Evolutionary conservation across 2,329 filamentous ascomycete genomes (phyloP), one percentile per base, ranked within the genome.

Genomic region (Beauveria sp.): DNA sequence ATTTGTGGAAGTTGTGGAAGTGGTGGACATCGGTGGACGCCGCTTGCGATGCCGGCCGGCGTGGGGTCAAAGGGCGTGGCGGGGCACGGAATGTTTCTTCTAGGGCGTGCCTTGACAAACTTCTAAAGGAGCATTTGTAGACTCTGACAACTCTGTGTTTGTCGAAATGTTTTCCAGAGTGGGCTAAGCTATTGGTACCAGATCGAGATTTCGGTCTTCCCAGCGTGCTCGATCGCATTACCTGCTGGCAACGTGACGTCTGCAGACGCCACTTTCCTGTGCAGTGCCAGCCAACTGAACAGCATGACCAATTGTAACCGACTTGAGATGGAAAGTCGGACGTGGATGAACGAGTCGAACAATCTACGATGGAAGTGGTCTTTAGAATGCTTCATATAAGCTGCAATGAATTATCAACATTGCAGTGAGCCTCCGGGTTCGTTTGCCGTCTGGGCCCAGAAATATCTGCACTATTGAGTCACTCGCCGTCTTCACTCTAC

Each of bases 41-140:
- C 40, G 58, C 38, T 54, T 53, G 58, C 58, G 50, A 61, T 61
- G 58, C 42, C 58, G 49, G 58, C 58, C 46, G n/a, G 38, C 57
- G 49, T 53, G 49, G 58, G 45, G 56, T 28, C 5, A n/a, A 46
- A 46, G 26, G 58, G 49, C 58, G 58, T 14, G 8, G 58, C 58
- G 50, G 50, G 58, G 58, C 57, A 52, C 38, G 14, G 26, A 31
- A 20, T 60, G 48, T 53, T 53, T 12, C n/a, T 10, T 31, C 16
- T 43, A 59, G 46, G 56, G 56, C 56, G 56, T 51, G 43, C 20
- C 4, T 57, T 4, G 12, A 12, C 12, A 14, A 34, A 34, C 31
- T 14, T 34, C 31, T 14, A 34, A 34, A 34, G 12, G 10, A 5
- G 10, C 31, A 34, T 12, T 12, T 34, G 31, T 34, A 34, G 31